phyloP scores from a whole-genome alignment of 169 alveolate species.

The Cyclospora cayetanensis region DNA sequence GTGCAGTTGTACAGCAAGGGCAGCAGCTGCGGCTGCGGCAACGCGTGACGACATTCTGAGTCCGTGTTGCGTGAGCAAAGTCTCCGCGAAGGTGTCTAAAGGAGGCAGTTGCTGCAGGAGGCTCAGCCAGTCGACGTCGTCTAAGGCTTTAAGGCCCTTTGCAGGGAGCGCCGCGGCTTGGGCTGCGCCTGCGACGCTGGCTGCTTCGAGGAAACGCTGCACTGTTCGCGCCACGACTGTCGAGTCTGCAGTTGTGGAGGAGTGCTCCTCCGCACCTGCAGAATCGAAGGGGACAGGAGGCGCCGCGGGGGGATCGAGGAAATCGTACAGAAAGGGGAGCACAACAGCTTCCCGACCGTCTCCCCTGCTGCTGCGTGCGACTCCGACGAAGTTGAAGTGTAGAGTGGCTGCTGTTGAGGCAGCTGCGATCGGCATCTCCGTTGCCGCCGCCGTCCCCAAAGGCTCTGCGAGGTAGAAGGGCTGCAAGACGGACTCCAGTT shows the following conservation, averaged over 20 bases:
- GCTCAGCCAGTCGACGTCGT: not conserved
- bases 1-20: not conserved
- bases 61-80: not conserved
- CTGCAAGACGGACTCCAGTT: conserved; percentile 18
- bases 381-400: conserved; percentile 2
- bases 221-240: not conserved
- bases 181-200: not conserved
- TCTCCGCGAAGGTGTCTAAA: not conserved
- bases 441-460: not conserved
- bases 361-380: conserved; percentile 35
- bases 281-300: not conserved
- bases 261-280: not conserved
- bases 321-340: not conserved
- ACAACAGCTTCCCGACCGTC: conserved; percentile 13
- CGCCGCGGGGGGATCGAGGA: conserved; percentile 9
- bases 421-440: not conserved
- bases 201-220: not conserved
- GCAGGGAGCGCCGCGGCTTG: not conserved
- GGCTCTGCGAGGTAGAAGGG: conserved; percentile 11
- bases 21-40: conserved; percentile 32
- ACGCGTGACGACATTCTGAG: not conserved
- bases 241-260: not conserved
- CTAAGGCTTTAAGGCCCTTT: not conserved
- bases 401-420: conserved; percentile 26
- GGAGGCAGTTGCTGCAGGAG: conserved; percentile 48